A percentile compares a stretch with the other conserved stretches of the same genome.
These are phyloP conservation scores for Poa annua DNA, from an alignment of 176 grass and related monocot genomes.

Conservation along the genomic window DNA sequence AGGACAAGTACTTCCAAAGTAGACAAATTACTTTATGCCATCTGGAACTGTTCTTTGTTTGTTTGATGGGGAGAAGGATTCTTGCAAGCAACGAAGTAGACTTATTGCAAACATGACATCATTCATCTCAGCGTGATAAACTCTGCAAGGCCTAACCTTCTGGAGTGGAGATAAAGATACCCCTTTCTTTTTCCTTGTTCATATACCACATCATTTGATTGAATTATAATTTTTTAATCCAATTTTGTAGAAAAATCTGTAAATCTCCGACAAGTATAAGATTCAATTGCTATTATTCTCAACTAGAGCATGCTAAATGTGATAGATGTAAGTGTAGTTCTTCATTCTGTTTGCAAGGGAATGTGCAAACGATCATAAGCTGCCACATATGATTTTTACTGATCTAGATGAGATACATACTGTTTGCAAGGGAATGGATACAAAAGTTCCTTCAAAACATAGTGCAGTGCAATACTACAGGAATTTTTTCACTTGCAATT, in stretches of 20 bases:
- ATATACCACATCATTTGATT: not conserved
- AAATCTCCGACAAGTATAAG: no score
- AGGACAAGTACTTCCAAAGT: constrained; percentile 1
- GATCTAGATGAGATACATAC: not conserved
- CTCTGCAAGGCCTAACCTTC: constrained; percentile 8
- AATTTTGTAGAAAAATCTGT: not conserved
- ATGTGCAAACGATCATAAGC: not conserved
- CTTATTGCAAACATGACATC: constrained; percentile 28
- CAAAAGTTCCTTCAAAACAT: no score
- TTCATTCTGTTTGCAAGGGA: not conserved
- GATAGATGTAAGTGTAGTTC: not conserved
- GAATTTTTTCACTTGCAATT: no score
- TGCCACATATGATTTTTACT: not conserved
- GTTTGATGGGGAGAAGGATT: constrained; percentile 3
- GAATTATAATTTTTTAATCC: not conserved
- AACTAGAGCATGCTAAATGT: not conserved
- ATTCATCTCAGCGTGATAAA: not conserved
- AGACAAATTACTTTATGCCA: not conserved
- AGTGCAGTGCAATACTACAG: no score
- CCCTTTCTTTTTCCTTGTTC: constrained; percentile 5
- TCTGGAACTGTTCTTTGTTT: not conserved
- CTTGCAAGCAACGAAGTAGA: constrained; percentile 41
- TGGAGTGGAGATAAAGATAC: not conserved
- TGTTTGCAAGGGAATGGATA: no score
- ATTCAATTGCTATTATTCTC: not conserved